Conservation (phyloP, 129 eudicot genomes). For the Lonicera japonica region DNA sequence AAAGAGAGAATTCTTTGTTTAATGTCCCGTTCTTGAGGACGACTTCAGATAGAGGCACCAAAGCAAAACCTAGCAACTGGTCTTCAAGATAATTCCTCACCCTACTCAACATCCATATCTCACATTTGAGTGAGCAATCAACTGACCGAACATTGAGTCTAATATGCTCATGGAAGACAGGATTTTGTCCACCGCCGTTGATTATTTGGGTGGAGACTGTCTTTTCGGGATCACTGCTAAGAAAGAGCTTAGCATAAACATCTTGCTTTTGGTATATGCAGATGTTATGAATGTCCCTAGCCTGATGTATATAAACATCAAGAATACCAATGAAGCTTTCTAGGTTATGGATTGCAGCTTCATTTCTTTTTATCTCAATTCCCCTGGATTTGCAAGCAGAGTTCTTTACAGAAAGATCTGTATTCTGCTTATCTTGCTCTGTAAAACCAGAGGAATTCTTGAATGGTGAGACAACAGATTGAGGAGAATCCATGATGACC, state of each 20-base stretch:
- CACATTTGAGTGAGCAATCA: constrained; percentile 76
- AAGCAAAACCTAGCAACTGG: constrained; percentile 84
- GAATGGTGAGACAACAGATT: constrained; percentile 91
- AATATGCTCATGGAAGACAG: constrained; percentile 66
- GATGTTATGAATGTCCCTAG: constrained; percentile 87
- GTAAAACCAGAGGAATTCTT: constrained; percentile 41
- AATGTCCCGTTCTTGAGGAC: constrained; percentile 47
- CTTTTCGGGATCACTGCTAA: constrained; percentile 71
- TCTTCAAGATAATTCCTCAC: constrained; percentile 84
- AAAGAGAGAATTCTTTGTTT: constrained; percentile 73
- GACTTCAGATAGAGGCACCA: constrained; percentile 79
- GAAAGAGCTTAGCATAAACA: constrained; percentile 81
- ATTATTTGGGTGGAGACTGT: constrained; percentile 66
- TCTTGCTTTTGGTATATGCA: constrained; percentile 98
- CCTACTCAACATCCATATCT: constrained; percentile 92
- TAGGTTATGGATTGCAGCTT: constrained; percentile 8
- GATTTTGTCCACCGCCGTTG: constrained; percentile 91
- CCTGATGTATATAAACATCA: constrained; percentile 82
- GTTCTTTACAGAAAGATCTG: constrained; percentile 29
- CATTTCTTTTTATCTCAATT: constrained; percentile 21
- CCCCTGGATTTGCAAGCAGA: constrained; percentile 31
- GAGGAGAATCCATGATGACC: constrained; percentile 77
- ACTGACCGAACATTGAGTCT: constrained; percentile 38
- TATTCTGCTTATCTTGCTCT: constrained; percentile 49
- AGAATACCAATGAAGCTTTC: constrained; percentile 51